Conservation (phyloP, 2,329 filamentous ascomycete species). For the Xylaria sp. region DNA sequence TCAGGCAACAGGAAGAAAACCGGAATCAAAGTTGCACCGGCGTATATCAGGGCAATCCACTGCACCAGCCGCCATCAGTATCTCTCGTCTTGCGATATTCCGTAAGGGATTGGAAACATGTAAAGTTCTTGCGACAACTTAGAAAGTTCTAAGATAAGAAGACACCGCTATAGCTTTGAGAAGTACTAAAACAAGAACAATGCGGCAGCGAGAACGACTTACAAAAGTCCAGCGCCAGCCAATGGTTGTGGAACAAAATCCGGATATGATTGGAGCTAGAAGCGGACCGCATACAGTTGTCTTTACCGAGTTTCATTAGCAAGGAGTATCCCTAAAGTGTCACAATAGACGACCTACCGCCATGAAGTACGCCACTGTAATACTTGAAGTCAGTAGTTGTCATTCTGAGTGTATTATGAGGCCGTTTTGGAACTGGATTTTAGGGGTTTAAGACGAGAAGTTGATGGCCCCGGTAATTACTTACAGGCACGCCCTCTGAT, state of each 20-base stretch:
- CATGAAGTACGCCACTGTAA: slow-evolving; percentile 68
- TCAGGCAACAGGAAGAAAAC: slow-evolving; percentile 71
- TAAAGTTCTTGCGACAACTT: background rate
- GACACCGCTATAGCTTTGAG: too few species aligned
- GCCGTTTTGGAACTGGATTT: background rate
- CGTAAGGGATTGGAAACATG: background rate
- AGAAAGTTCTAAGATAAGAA: background rate
- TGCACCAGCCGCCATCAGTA: background rate
- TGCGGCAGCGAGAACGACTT: slow-evolving; percentile 2
- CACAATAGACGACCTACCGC: slow-evolving; percentile 56
- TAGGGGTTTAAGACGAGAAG: background rate
- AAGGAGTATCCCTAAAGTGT: background rate
- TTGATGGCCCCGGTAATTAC: background rate
- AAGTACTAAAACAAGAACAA: background rate
- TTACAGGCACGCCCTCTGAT: slow-evolving; percentile 65
- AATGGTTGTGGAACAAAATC: slow-evolving; percentile 67
- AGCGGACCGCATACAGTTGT: slow-evolving; percentile 74
- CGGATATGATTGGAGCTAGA: slow-evolving; percentile 72
- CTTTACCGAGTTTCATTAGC: slow-evolving; percentile 47
- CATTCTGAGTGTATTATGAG: too few species aligned
- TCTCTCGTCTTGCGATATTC: background rate
- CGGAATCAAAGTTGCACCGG: slow-evolving; percentile 68
- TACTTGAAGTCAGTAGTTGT: background rate
- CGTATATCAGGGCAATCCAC: slow-evolving; percentile 76
- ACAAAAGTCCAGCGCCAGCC: slow-evolving; percentile 75